Percentiles rank a stretch among this genome's conserved stretches.
Conservation (phyloP, 768 basidiomycete genomes). For the Mycena polygramma region DNA sequence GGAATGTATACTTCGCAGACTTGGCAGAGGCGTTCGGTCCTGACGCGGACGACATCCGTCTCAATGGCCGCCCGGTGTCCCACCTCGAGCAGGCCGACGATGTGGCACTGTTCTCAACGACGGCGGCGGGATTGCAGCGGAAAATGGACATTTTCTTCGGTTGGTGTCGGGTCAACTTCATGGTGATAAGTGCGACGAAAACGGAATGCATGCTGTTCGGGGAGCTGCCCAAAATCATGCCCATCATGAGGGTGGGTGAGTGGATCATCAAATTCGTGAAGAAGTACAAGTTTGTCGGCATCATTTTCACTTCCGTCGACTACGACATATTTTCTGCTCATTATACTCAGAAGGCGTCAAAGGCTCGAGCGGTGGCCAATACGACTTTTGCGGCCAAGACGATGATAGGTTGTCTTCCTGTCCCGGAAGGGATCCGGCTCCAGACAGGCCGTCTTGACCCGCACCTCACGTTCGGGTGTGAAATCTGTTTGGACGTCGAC, state of each 20-base stretch:
- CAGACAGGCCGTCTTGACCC: slow-evolving; percentile 42
- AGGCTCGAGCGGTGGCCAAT: slow-evolving; percentile 34
- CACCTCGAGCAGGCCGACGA: slow-evolving; percentile 46
- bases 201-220: slow-evolving; percentile 40
- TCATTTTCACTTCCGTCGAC: slow-evolving; percentile 21
- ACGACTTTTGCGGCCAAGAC: slow-evolving; percentile 35
- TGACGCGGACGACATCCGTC: slow-evolving; percentile 35
- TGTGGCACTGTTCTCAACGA: slow-evolving; percentile 39
- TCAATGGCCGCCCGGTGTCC: slow-evolving; percentile 30
- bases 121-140: slow-evolving; percentile 32
- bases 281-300: slow-evolving; percentile 36
- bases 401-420: slow-evolving; percentile 34
- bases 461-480: slow-evolving; percentile 41
- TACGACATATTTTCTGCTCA: slow-evolving; percentile 32
- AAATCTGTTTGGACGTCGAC: slow-evolving; percentile 31
- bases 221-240: not conserved
- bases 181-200: slow-evolving; percentile 42
- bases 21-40: slow-evolving; percentile 19
- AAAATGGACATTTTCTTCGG: slow-evolving; percentile 34
- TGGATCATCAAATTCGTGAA: slow-evolving; percentile 14
- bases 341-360: slow-evolving; percentile 34
- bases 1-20: slow-evolving; percentile 43
- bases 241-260: slow-evolving; percentile 11
- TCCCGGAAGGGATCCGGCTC: slow-evolving; percentile 33
- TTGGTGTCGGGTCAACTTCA: slow-evolving; percentile 44